Percentiles rank a stretch among this genome's conserved stretches.
These are phyloP conservation scores for Fusarium sp. DNA, from an alignment of 2,329 filamentous ascomycete species.

Conservation along the genomic window DNA sequence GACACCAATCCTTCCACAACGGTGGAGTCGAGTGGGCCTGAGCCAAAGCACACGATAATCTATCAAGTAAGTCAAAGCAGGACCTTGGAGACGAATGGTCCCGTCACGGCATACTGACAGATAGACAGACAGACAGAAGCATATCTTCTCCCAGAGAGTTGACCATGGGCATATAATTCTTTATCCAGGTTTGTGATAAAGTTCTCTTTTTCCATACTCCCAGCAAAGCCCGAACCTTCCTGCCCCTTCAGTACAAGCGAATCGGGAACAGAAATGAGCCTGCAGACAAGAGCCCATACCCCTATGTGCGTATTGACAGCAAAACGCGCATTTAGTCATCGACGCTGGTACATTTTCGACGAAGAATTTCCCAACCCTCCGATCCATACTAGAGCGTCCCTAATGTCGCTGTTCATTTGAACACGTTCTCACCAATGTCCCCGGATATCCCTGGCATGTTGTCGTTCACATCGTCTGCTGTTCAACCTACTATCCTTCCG, in stretches of 20 bases:
- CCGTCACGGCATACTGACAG: constrained; percentile 6
- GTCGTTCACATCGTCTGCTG: not conserved
- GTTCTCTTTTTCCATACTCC: constrained; percentile 1
- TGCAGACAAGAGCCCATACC: not conserved
- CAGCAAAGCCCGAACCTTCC: not conserved
- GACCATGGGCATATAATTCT: not conserved
- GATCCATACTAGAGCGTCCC: not conserved
- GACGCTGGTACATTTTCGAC: not conserved
- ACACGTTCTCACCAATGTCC: not conserved
- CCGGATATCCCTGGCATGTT: not conserved
- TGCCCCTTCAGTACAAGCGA: not conserved
- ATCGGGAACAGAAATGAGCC: not conserved
- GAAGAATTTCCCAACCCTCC: not conserved
- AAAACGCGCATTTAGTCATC: not conserved
- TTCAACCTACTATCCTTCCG: not conserved
- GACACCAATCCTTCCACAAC: constrained; percentile 1
- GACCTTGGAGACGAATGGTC: not conserved
- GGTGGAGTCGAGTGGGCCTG: constrained; percentile 33
- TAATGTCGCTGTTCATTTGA: constrained; percentile 10
- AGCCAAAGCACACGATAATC: not conserved
- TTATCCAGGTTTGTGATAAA: constrained; percentile 1
- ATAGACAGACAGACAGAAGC: constrained; percentile 4
- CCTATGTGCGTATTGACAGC: not conserved
- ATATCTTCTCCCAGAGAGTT: not conserved
- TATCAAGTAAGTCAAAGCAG: constrained; percentile 20